Evolutionary conservation across 257 asterid genomes (phyloP), one percentile per base, ranked within the genome.

Genomic region (Verbena officinalis): DNA sequence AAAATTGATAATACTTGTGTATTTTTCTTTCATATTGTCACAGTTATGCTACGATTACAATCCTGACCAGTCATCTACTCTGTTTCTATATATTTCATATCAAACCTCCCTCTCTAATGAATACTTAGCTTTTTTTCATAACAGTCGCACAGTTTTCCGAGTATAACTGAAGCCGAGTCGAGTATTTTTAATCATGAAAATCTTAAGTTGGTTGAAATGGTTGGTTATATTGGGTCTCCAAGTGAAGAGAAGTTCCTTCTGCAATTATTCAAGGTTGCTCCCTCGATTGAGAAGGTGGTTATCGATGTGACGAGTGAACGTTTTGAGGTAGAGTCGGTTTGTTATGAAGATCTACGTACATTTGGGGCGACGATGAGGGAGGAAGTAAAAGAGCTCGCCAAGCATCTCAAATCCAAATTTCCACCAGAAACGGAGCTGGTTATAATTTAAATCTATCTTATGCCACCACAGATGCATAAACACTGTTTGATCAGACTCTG

Each of bases 151-250:
- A 9, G 31, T 42, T 59, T 59, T 53, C 65, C 7, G 42, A 16
- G 1, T n/a, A 7, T 38, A 11, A 19, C 33, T 12, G 15, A 9
- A 19, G 50, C 2, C 5, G 13, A 12, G 12, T 33, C 36, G 6
- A 7, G 17, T 24, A 19, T n/a, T 36, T 58, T 38, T 39, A 11
- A 5, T 38, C 64, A 58, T 39, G 20, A 2, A 5, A 58, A 16
- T 38, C 64, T 39, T 5, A 58, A 58, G 51, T 31, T 39, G 38
- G 27, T 58, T 38, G 36, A 58, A 58, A 38, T 38, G 19, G 0
- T 0, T 13, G 49, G 64, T 13, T 39, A 10, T 7, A 24, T 38
- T 20, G 64, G 64, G 21, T 39, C 19, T 22, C 19, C 7, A 6
- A 39, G 50, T 20, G 64, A 58, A 5, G 30, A 58, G 2, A 17